Percentiles rank a stretch among this genome's conserved stretches.
Conservation (phyloP, 2,329 filamentous ascomycete species). For the Cercospora brassicicola region DNA sequence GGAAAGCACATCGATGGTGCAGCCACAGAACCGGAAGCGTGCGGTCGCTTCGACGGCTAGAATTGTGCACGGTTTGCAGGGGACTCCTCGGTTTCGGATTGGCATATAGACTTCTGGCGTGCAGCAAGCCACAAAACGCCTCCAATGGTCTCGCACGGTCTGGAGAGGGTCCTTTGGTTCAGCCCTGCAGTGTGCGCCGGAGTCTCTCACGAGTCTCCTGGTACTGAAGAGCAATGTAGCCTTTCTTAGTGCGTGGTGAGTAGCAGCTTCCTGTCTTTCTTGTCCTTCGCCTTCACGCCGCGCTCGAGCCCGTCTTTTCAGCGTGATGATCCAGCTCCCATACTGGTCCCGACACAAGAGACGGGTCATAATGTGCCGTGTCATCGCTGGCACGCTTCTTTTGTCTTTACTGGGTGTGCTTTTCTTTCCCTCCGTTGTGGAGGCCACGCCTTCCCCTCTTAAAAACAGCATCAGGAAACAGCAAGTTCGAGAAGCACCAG, state of each 20-base stretch:
- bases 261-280: background rate
- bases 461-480: background rate
- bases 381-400: background rate
- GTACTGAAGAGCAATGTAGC: background rate
- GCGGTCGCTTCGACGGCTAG: background rate
- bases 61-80: background rate
- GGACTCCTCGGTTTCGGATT: background rate
- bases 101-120: background rate
- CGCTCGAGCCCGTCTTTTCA: background rate
- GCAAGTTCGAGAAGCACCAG: background rate
- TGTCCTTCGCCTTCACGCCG: background rate
- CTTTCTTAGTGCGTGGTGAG: background rate
- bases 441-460: background rate
- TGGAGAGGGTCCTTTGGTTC: background rate
- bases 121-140: conserved; percentile 4
- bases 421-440: background rate
- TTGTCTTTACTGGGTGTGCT: background rate
- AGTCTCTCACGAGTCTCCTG: background rate
- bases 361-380: background rate
- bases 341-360: conserved; percentile 5
- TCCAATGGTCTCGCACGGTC: conserved; percentile 1
- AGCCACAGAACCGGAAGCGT: background rate
- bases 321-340: background rate
- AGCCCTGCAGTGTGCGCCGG: background rate
- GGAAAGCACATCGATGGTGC: background rate